Evolutionary conservation across 805 yeast genomes (phyloP).

Genomic region (Tetrapisispora taiwanensis): DNA sequence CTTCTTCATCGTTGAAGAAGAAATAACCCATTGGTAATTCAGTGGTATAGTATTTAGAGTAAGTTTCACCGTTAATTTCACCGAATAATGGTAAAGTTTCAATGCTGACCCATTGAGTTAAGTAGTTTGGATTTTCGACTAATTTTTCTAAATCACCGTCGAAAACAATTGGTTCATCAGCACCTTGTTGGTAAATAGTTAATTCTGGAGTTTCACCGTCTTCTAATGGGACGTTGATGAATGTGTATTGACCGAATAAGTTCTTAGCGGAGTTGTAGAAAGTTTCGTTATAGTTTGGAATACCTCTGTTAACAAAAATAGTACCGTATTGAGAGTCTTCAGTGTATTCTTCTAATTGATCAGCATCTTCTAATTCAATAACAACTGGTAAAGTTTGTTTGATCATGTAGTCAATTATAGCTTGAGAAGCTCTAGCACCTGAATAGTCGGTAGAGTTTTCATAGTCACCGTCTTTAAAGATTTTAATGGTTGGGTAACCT

Average conservation of each 20-base stretch:
- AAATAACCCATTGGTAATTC: slow-evolving; percentile 78
- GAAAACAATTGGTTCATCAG: slow-evolving; percentile 26
- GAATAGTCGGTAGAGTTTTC: slow-evolving; percentile 48
- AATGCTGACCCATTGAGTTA: slow-evolving; percentile 33
- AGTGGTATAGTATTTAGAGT: slow-evolving; percentile 60
- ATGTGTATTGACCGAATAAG: slow-evolving; percentile 54
- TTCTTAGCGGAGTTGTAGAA: slow-evolving; percentile 51
- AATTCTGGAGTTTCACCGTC: slow-evolving; percentile 29
- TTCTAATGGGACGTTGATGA: slow-evolving; percentile 37
- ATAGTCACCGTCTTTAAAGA: slow-evolving; percentile 46
- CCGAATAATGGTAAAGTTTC: slow-evolving; percentile 24
- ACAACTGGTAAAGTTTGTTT: slow-evolving; percentile 78
- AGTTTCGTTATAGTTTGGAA: slow-evolving; percentile 39
- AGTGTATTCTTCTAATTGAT: slow-evolving; percentile 40
- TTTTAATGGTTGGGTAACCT: slow-evolving; percentile 81
- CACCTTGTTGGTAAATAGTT: slow-evolving; percentile 9
- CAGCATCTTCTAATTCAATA: slow-evolving; percentile 36
- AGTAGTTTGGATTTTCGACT: slow-evolving; percentile 36
- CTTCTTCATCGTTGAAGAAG: slow-evolving; percentile 65
- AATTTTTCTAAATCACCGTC: slow-evolving; percentile 18
- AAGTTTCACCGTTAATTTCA: slow-evolving; percentile 77
- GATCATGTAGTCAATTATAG: slow-evolving; percentile 69
- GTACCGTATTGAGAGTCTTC: slow-evolving; percentile 38
- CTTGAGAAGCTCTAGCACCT: slow-evolving; percentile 76
- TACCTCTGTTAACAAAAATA: slow-evolving; percentile 43